Base-by-base conservation (phyloP, 352 stramenopile species). In the Pythium grandisporangium region DNA sequence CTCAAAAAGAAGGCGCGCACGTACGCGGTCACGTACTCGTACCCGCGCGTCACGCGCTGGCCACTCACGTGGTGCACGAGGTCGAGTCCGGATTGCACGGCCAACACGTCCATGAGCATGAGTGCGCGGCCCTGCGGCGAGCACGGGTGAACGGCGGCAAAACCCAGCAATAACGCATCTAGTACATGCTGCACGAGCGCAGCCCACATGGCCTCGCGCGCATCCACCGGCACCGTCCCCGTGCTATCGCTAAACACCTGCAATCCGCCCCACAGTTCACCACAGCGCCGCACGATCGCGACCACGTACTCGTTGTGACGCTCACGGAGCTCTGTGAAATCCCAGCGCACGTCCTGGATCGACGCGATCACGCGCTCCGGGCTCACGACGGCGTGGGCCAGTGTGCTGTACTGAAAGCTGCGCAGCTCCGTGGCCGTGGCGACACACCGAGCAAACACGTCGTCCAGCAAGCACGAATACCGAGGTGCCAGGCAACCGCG, bases 81-180 rank as follows among this genome's bases (percentile, higher is more conserved):
- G 30, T 84, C 75, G 17, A 94, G 45, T 3, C 80, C 82, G 37
- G 84, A 75, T 68, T 91, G 63, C 6, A 98, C 65, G 17, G 90
- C 82, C 29, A 93, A 73, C 38, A 99, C 58, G 53, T 99, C 96
- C 72, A 99, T 96, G 35, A 85, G 93, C 95, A 99, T 98, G 20
- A 98, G 70, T 5, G 95, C 89, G 36, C 95, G 72, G 3, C 95
- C 96, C 63, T 98, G 95, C 2, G 87, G 94, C 5, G 87, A 97
- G 55, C 93, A 98, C 45, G 75, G 84, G 19, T 63, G 14, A 11
- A 97, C 69, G n/a, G 70, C 72, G 0, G 86, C 79, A 51, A 98
- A 98, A 2, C 84, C 91, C 23, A 93, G 79, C 11, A 98, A 51
- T 20, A 98, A 60, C 22, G 84, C 66, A 54, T 95, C 78, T 62